phyloP scores from a whole-genome alignment of 257 asterid species.

The Solanum habrochaites region DNA sequence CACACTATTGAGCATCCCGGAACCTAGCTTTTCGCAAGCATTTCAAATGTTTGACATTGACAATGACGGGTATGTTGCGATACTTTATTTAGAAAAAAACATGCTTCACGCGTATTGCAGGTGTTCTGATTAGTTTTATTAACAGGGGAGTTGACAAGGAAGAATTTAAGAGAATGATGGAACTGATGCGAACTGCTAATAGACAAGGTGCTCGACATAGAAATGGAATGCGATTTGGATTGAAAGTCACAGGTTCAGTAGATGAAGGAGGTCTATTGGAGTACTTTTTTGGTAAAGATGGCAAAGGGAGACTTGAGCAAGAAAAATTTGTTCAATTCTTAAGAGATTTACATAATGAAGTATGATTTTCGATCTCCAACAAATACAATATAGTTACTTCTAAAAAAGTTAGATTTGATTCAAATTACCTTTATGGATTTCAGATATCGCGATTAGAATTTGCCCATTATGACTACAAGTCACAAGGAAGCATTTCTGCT shows the following conservation, averaged over 20 bases:
- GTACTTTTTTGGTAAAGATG: conserved; percentile 74
- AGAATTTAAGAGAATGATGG: conserved; percentile 89
- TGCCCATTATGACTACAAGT: conserved; percentile 66
- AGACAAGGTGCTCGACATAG: conserved; percentile 79
- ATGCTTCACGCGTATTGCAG: neutral
- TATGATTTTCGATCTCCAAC: neutral
- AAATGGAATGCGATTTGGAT: conserved; percentile 62
- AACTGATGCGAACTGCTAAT: conserved; percentile 65
- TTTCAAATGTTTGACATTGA: conserved; percentile 84
- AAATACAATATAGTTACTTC: neutral
- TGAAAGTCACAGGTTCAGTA: conserved; percentile 59
- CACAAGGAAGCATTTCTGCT: conserved; percentile 65
- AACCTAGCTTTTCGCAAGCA: conserved; percentile 72
- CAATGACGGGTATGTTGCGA: conserved; percentile 48
- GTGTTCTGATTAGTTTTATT: neutral
- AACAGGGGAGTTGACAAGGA: conserved; percentile 65
- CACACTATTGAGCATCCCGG: conserved; percentile 80
- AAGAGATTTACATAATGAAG: conserved; percentile 78
- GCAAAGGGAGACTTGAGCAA: conserved; percentile 49
- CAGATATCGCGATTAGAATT: conserved; percentile 76
- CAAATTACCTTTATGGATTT: neutral
- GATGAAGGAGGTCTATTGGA: conserved; percentile 74
- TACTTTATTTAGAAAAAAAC: neutral
- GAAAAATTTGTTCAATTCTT: conserved; percentile 60
- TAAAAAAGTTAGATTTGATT: neutral